Evolutionary conservation across 257 asterid species (phyloP).

Genomic region (Leptodermis oblonga): DNA sequence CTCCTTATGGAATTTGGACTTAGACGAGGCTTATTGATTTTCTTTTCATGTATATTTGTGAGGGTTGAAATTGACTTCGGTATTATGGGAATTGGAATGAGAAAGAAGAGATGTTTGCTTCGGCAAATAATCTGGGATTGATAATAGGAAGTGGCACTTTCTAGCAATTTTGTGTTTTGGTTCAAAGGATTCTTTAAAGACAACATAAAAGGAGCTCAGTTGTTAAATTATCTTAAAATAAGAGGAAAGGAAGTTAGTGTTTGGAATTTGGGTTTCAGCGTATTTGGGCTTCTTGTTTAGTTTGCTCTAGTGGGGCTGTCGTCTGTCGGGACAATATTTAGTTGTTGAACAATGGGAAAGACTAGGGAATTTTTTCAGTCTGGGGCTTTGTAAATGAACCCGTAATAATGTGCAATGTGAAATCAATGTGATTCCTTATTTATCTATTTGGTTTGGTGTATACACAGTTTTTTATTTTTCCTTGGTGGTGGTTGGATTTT

Average conservation of each 20-base stretch:
- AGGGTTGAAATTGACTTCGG: neutral
- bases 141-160: neutral
- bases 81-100: neutral
- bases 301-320: neutral
- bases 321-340: neutral
- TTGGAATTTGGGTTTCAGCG: too few relatives aligned
- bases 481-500: neutral
- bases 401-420: neutral
- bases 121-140: conserved; percentile 2
- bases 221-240: neutral
- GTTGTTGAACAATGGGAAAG: neutral
- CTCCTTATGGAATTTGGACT: neutral
- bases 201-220: neutral
- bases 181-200: neutral
- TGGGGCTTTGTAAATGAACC: neutral
- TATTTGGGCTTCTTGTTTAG: neutral
- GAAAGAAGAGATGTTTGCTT: neutral
- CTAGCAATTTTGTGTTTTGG: neutral
- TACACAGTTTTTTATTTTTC: too few relatives aligned
- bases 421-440: neutral
- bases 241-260: neutral
- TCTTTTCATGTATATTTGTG: neutral
- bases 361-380: neutral
- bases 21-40: neutral
- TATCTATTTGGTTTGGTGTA: too few relatives aligned